Conservation (phyloP, 2,329 filamentous ascomycete genomes). For the Tolypocladium inflatum region DNA sequence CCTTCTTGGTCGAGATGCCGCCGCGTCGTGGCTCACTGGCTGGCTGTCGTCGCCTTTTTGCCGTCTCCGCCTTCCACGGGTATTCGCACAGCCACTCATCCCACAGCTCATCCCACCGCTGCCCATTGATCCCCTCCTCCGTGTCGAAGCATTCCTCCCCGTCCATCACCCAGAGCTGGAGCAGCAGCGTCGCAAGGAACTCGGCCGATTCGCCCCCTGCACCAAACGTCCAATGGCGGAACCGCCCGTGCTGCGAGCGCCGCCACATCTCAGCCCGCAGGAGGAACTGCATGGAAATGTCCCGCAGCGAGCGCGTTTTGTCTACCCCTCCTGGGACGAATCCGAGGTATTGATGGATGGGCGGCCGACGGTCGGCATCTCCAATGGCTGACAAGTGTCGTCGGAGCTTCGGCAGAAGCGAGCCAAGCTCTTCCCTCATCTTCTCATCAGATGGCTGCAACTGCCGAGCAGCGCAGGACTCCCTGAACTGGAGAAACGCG, state of each 20-base stretch:
- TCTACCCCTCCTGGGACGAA: not conserved
- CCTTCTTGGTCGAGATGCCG: not conserved
- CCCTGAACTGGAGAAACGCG: not conserved
- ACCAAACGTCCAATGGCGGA: conserved; percentile 13
- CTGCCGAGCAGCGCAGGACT: not conserved
- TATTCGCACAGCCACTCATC: conserved; percentile 14
- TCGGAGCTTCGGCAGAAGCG: not conserved
- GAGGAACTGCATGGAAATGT: conserved; percentile 12
- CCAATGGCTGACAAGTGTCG: not conserved
- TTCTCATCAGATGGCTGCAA: not conserved
- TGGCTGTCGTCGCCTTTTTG: not conserved
- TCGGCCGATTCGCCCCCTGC: conserved; percentile 6
- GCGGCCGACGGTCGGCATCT: not conserved
- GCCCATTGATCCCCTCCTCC: not conserved
- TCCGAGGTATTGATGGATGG: not conserved
- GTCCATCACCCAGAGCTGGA: not conserved
- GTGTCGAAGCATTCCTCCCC: conserved; percentile 4
- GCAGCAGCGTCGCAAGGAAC: conserved; percentile 8
- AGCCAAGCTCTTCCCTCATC: not conserved
- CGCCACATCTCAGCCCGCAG: conserved; percentile 15
- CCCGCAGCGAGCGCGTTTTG: not conserved
- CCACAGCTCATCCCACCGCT: conserved; percentile 16
- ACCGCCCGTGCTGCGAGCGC: conserved; percentile 6
- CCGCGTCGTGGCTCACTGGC: not conserved
- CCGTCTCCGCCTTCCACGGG: not conserved